Conservation (phyloP, 805 yeast genomes). For the Metschnikowia sp. region DNA sequence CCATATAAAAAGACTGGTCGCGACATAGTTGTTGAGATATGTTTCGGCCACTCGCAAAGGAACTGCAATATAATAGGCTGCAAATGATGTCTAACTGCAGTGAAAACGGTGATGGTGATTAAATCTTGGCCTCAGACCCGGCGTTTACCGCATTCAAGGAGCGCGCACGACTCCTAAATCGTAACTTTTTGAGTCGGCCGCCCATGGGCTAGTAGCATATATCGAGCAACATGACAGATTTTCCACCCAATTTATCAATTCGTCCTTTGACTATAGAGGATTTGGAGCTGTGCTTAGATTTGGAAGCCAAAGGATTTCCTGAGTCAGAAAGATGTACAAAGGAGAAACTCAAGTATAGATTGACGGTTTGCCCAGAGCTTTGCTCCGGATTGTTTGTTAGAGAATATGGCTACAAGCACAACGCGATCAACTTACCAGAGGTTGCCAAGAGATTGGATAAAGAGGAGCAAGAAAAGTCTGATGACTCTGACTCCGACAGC, state of each 20-base stretch:
- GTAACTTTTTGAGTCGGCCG: neutral
- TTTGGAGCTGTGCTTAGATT: slow-evolving; percentile 51
- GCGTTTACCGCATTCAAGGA: neutral
- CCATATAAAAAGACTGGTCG: too few species aligned
- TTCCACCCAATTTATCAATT: slow-evolving; percentile 44
- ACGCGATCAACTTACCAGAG: slow-evolving; percentile 40
- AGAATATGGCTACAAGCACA: slow-evolving; percentile 49
- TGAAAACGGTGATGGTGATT: too few species aligned
- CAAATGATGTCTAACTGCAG: too few species aligned
- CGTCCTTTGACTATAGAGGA: slow-evolving; percentile 44
- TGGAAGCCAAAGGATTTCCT: slow-evolving; percentile 71
- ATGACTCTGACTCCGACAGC: slow-evolving; percentile 14
- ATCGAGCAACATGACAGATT: slow-evolving; percentile 34
- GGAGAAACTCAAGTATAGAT: slow-evolving; percentile 65
- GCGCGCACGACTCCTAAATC: slow-evolving; percentile 9
- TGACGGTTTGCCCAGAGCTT: slow-evolving; percentile 83
- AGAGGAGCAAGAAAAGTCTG: slow-evolving; percentile 19
- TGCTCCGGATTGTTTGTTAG: slow-evolving; percentile 85
- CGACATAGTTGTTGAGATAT: too few species aligned
- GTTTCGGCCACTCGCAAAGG: too few species aligned
- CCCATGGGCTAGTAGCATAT: neutral
- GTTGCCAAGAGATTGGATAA: slow-evolving; percentile 34
- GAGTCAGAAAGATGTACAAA: slow-evolving; percentile 62
- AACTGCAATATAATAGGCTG: too few species aligned
- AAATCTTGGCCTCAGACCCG: too few species aligned